A percentile compares a stretch with the other conserved stretches of the same genome.
These are phyloP conservation scores for Fusarium luffae DNA, from an alignment of 2,329 filamentous ascomycete genomes.

Conservation along the genomic window DNA sequence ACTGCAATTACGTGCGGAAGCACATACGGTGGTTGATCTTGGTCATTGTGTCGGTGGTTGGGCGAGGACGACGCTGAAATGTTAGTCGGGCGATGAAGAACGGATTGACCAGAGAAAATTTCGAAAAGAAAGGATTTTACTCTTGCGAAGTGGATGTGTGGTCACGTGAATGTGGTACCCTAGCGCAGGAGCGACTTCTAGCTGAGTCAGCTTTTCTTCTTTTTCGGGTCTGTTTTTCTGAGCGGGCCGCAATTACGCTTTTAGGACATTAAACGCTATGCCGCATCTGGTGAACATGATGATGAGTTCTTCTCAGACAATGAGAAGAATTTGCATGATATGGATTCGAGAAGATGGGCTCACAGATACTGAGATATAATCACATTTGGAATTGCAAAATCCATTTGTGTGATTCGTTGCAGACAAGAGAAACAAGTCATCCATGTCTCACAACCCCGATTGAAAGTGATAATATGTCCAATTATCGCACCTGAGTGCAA, in stretches of 20 bases:
- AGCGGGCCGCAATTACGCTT: slow-evolving; percentile 14
- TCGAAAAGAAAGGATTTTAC: slow-evolving; percentile 43
- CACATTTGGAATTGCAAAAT: neutral
- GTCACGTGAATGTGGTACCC: slow-evolving; percentile 49
- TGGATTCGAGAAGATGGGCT: neutral
- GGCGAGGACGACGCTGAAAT: slow-evolving; percentile 41
- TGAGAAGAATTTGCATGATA: slow-evolving; percentile 7
- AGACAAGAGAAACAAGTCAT: neutral
- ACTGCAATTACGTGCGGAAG: neutral
- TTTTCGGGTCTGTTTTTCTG: neutral
- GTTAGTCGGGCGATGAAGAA: slow-evolving; percentile 47
- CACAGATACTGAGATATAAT: neutral
- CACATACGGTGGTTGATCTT: slow-evolving; percentile 73
- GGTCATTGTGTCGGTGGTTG: slow-evolving; percentile 68
- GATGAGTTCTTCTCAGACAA: neutral
- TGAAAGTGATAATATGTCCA: neutral
- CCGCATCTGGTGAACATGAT: neutral
- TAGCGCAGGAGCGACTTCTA: neutral
- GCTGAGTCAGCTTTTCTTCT: neutral
- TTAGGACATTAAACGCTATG: neutral
- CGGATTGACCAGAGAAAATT: slow-evolving; percentile 35
- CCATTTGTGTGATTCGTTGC: neutral
- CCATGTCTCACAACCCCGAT: neutral
- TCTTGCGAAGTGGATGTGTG: slow-evolving; percentile 18
- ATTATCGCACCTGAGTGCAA: slow-evolving; percentile 8